These are phyloP conservation scores for Entamoeba histolytica DNA, from an alignment of 208 protist species.

Conservation along the genomic window DNA sequence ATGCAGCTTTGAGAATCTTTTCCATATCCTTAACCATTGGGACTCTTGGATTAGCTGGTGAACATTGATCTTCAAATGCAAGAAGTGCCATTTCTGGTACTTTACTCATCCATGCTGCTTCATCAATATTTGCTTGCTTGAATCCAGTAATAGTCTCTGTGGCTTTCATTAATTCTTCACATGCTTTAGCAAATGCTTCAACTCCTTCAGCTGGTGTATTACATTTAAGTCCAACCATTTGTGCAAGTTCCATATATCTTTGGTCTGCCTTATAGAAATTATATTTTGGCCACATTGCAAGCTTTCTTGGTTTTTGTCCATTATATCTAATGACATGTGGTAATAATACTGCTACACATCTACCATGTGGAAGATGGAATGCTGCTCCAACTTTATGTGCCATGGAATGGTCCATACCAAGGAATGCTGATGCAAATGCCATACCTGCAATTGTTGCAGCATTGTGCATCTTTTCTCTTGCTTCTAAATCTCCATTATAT, in stretches of 20 bases:
- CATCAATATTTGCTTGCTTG: neutral
- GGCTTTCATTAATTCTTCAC: neutral
- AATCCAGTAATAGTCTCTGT: neutral
- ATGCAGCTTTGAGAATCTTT: neutral
- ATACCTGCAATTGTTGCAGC: constrained; percentile 49
- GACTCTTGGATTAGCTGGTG: neutral
- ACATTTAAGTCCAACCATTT: neutral
- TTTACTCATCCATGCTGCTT: neutral
- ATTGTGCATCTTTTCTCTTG: constrained; percentile 6
- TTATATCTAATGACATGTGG: too few species aligned
- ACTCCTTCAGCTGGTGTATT: neutral
- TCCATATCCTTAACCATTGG: neutral
- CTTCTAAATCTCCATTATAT: neutral
- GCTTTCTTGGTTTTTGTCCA: too few species aligned
- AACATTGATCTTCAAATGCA: neutral
- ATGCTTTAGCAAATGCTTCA: neutral
- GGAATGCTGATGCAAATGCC: constrained; percentile 55
- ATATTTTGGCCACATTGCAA: too few species aligned
- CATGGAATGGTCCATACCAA: constrained; percentile 54
- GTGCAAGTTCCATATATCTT: neutral
- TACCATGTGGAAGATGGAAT: constrained; percentile 4
- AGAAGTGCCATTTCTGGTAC: neutral
- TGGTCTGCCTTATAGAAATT: neutral
- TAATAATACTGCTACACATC: neutral
- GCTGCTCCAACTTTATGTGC: constrained; percentile 49